Conservation (phyloP, 2,329 filamentous ascomycete genomes). For the Fonsecaea nubica region DNA sequence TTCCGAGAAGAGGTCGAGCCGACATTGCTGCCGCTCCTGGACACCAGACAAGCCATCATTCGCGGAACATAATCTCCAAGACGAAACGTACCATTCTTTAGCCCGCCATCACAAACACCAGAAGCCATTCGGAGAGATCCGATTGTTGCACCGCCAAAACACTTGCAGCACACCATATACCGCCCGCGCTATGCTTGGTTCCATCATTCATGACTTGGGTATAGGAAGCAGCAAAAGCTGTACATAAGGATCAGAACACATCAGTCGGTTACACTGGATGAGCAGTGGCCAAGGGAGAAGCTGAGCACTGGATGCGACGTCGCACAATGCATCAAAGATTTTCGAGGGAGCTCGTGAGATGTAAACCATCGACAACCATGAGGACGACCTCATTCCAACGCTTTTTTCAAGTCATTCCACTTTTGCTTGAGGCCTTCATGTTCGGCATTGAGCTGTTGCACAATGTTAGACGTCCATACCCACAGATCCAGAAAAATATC, state of each 20-base stretch:
- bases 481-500: slow-evolving; percentile 9
- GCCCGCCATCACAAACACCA: background rate
- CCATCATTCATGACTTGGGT: slow-evolving; percentile 8
- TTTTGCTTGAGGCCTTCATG: slow-evolving; percentile 77
- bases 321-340: background rate
- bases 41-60: background rate
- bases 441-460: slow-evolving; percentile 67
- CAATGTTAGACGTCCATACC: slow-evolving; percentile 5
- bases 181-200: slow-evolving; percentile 4
- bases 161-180: slow-evolving; percentile 6
- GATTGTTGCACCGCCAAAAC: background rate
- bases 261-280: background rate
- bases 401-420: slow-evolving; percentile 74
- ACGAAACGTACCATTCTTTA: background rate
- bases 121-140: background rate
- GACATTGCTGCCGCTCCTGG: background rate
- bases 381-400: slow-evolving; percentile 51
- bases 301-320: background rate
- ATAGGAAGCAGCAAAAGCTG: background rate
- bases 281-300: background rate
- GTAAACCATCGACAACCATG: background rate
- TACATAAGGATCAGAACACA: background rate
- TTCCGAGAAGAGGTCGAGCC: background rate
- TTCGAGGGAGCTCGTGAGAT: background rate
- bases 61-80: background rate